phyloP scores from a whole-genome alignment of 2,329 filamentous ascomycete genomes.

The Colletotrichum cuscutae region DNA sequence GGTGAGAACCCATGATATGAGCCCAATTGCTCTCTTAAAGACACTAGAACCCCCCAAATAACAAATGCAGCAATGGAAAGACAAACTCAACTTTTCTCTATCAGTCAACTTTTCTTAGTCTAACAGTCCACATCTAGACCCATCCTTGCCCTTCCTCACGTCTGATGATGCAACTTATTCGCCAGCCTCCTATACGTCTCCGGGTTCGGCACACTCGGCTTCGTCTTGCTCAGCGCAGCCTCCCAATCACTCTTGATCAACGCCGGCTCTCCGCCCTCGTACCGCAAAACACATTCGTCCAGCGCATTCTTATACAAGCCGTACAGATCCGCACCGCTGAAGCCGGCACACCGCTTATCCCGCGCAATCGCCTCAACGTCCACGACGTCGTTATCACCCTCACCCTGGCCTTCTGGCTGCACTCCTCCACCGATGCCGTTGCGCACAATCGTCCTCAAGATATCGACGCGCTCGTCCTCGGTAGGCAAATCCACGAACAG shows the following conservation, averaged over 20 bases:
- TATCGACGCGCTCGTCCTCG: conserved; percentile 83
- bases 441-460: conserved; percentile 75
- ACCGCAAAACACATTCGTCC: conserved; percentile 46
- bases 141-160: not conserved
- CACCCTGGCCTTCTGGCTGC: not conserved
- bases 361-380: conserved; percentile 73
- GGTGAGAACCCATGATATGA: not conserved
- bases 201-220: conserved; percentile 60
- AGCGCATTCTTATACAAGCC: conserved; percentile 59
- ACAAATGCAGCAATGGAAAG: not conserved
- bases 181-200: conserved; percentile 54
- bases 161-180: conserved; percentile 40
- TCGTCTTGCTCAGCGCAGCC: conserved; percentile 57
- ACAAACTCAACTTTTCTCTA: not conserved
- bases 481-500: conserved; percentile 90
- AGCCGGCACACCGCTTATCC: conserved; percentile 76
- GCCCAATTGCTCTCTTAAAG: not conserved
- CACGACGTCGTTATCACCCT: conserved; percentile 47
- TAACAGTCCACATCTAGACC: not conserved
- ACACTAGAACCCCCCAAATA: not conserved
- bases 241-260: conserved; percentile 62
- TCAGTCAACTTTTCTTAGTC: not conserved
- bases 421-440: conserved; percentile 52
- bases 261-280: conserved; percentile 41
- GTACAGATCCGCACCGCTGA: conserved; percentile 75